phyloP scores from a whole-genome alignment of 2,329 filamentous ascomycete genomes.

The Leptographium procerum region DNA sequence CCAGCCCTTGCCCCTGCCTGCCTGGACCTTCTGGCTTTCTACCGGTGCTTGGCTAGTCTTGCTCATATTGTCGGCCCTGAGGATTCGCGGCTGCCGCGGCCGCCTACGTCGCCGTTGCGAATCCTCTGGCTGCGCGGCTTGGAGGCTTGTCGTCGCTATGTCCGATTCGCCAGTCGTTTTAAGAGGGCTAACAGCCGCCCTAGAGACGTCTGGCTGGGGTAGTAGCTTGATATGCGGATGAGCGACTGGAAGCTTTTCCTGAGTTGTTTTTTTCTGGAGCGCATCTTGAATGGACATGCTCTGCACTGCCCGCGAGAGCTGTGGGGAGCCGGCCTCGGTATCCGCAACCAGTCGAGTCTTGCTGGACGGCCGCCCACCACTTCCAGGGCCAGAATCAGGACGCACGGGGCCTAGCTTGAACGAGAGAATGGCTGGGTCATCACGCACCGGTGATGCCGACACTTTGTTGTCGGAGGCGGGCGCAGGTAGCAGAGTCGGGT shows the following conservation, averaged over 20 bases:
- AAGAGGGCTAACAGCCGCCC: not conserved
- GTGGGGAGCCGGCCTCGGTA: not conserved
- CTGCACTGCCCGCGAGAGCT: not conserved
- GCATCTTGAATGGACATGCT: not conserved
- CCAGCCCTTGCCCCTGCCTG: slow-evolving; percentile 42
- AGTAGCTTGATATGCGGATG: too few relatives aligned
- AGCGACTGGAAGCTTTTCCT: not conserved
- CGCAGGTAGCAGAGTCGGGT: not conserved
- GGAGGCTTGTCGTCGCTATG: not conserved
- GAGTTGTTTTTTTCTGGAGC: slow-evolving; percentile 4
- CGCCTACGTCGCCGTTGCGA: slow-evolving; percentile 9
- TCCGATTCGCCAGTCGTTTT: not conserved
- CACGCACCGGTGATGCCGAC: slow-evolving; percentile 6
- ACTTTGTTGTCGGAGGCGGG: not conserved
- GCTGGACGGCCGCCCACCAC: not conserved
- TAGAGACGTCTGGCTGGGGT: not conserved
- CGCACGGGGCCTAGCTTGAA: slow-evolving; percentile 4
- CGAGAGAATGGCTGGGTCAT: slow-evolving; percentile 13
- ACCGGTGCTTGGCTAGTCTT: slow-evolving; percentile 17
- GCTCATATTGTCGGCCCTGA: slow-evolving; percentile 10
- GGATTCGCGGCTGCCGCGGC: slow-evolving; percentile 21
- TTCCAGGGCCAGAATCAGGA: not conserved
- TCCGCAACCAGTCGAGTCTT: not conserved
- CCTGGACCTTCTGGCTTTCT: slow-evolving; percentile 9
- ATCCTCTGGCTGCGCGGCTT: not conserved